Conservation (phyloP, 2,329 filamentous ascomycete genomes). For the Aureobasidium sp. region DNA sequence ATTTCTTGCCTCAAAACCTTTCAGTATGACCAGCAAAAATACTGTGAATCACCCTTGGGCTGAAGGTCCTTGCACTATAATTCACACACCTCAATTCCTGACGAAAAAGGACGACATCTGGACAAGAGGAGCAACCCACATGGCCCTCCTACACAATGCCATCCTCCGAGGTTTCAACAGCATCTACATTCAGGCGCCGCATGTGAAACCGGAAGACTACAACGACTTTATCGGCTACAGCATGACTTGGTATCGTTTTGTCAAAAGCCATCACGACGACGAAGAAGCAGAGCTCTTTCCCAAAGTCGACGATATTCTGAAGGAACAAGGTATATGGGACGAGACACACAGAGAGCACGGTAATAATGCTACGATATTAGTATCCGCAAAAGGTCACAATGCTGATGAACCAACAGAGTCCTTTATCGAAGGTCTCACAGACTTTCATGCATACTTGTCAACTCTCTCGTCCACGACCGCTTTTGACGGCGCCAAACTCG, state of each 20-base stretch:
- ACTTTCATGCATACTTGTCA: not conserved
- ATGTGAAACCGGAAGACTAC: conserved; percentile 21
- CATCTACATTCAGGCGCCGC: conserved; percentile 34
- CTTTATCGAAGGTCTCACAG: not conserved
- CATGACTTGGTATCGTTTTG: conserved; percentile 1
- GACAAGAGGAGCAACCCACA: conserved; percentile 26
- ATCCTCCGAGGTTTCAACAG: conserved; percentile 36
- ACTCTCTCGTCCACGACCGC: not conserved
- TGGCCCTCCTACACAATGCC: conserved; percentile 36
- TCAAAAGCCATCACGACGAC: conserved; percentile 10
- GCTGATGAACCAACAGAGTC: not conserved
- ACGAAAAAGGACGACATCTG: conserved; percentile 6
- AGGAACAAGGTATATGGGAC: conserved; percentile 7
- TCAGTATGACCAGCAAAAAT: not conserved
- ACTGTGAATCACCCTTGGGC: not conserved
- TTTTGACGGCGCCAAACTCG: not conserved
- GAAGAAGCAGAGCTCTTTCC: conserved; percentile 14
- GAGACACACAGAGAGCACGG: conserved; percentile 6
- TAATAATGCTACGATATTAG: not conserved
- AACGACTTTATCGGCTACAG: conserved; percentile 9
- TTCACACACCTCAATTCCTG: not conserved
- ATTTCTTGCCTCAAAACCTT: not conserved
- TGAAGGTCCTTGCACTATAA: not conserved
- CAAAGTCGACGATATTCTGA: conserved; percentile 3
- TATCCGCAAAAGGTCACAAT: not conserved